Conservation (phyloP, 768 basidiomycete genomes). For the Mrakia gelida region DNA sequence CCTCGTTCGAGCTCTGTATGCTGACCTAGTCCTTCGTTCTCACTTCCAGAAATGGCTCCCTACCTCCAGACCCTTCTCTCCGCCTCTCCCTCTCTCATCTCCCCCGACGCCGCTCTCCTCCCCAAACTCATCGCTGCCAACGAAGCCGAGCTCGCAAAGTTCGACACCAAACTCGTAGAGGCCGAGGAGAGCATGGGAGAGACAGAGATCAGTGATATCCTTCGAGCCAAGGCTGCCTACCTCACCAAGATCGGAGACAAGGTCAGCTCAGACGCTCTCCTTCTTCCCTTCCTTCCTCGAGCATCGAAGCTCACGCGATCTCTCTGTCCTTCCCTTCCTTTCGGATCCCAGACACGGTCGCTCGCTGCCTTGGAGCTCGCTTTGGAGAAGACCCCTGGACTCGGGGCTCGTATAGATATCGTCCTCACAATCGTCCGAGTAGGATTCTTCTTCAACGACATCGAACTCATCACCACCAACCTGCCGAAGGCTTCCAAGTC, state of each 20-base stretch:
- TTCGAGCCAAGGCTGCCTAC: constrained; percentile 78
- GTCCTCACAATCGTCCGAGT: constrained; percentile 81
- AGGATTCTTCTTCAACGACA: constrained; percentile 83
- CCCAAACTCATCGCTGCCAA: constrained; percentile 65
- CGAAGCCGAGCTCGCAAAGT: constrained; percentile 61
- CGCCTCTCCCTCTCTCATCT: constrained; percentile 30
- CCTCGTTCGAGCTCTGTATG: background rate
- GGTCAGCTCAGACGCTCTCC: constrained; percentile 40
- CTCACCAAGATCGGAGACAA: constrained; percentile 84
- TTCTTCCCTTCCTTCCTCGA: background rate
- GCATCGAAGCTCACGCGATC: background rate
- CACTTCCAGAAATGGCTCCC: constrained; percentile 72
- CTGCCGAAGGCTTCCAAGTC: constrained; percentile 77
- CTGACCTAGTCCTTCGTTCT: background rate
- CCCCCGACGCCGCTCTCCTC: constrained; percentile 47
- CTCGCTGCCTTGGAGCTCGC: constrained; percentile 76
- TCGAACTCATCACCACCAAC: constrained; percentile 62
- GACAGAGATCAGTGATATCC: constrained; percentile 82
- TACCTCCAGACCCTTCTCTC: constrained; percentile 52
- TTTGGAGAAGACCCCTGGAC: constrained; percentile 82
- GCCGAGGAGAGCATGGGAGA: constrained; percentile 90
- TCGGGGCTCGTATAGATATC: constrained; percentile 90
- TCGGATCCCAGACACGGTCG: constrained; percentile 61
- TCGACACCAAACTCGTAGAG: constrained; percentile 75
- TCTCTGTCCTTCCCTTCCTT: background rate